These are phyloP conservation scores for Murraya koenigii DNA, from an alignment of 345 rosid genomes.

Conservation along the genomic window DNA sequence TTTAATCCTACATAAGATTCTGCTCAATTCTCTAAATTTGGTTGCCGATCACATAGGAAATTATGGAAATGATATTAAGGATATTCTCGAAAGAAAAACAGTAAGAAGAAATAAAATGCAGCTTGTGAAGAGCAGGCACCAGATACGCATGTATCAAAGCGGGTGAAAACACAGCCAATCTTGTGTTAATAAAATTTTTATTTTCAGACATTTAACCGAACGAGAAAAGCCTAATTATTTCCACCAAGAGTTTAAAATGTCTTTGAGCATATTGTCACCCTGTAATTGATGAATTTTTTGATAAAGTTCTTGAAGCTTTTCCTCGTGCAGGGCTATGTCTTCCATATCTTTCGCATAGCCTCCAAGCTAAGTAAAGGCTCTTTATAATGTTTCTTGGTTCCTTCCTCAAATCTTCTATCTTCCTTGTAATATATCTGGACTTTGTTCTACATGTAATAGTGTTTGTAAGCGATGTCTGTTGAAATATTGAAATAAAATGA, in stretches of 20 bases:
- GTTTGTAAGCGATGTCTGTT: neutral
- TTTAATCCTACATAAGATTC: neutral
- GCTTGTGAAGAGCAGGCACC: neutral
- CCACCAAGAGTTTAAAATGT: slow-evolving; percentile 28
- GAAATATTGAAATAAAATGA: neutral
- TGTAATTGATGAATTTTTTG: slow-evolving; percentile 54
- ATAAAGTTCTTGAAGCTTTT: slow-evolving; percentile 59
- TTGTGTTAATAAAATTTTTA: neutral
- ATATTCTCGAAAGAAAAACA: neutral
- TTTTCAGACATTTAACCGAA: neutral
- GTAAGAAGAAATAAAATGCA: neutral
- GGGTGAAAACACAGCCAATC: neutral
- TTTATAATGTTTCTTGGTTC: slow-evolving; percentile 24
- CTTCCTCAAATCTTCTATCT: slow-evolving; percentile 44
- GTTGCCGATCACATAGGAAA: neutral
- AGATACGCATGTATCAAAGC: neutral
- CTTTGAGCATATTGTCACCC: slow-evolving; percentile 54
- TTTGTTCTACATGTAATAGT: slow-evolving; percentile 45
- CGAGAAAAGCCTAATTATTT: neutral
- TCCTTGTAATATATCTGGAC: slow-evolving; percentile 46
- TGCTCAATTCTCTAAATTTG: neutral
- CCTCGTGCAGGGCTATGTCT: slow-evolving; percentile 40
- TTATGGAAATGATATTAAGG: neutral
- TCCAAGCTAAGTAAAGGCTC: slow-evolving; percentile 34
- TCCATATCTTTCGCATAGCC: slow-evolving; percentile 24